phyloP scores from a whole-genome alignment of 495 filamentous ascomycete species.

The Echria macrotheca region DNA sequence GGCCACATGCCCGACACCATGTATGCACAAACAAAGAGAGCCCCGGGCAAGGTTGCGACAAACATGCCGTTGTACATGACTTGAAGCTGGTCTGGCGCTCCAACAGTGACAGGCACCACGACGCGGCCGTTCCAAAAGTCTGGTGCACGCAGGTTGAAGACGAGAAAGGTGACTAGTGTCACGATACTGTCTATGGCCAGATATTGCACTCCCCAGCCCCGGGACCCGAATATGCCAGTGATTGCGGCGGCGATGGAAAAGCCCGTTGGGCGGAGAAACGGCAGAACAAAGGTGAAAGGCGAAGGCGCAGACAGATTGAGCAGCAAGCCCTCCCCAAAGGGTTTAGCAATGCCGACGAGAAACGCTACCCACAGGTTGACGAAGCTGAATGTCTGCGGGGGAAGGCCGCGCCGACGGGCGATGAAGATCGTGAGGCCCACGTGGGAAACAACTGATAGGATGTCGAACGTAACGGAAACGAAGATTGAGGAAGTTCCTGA shows the following conservation, averaged over 20 bases:
- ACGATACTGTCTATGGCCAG: background rate
- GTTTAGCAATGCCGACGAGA: background rate
- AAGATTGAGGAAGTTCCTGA: background rate
- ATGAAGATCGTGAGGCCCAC: background rate
- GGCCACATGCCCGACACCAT: background rate
- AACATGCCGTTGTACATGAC: background rate
- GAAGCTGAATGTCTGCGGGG: background rate
- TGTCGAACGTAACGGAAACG: background rate
- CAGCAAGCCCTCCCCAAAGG: background rate
- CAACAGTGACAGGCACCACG: background rate
- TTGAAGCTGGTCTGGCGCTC: background rate
- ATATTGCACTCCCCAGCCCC: background rate
- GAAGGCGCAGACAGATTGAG: background rate
- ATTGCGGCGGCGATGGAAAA: background rate
- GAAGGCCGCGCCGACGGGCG: background rate
- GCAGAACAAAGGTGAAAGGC: background rate
- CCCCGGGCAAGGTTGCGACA: background rate
- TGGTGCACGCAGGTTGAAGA: background rate
- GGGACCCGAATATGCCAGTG: background rate
- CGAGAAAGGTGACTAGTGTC: background rate
- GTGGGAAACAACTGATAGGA: background rate
- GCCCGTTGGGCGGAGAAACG: background rate
- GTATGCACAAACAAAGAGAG: background rate
- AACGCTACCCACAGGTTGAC: background rate
- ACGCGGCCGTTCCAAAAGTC: conserved; percentile 1